Evolutionary conservation across 768 basidiomycete species (phyloP).

Genomic region (Termitomyces eurrhizus): DNA sequence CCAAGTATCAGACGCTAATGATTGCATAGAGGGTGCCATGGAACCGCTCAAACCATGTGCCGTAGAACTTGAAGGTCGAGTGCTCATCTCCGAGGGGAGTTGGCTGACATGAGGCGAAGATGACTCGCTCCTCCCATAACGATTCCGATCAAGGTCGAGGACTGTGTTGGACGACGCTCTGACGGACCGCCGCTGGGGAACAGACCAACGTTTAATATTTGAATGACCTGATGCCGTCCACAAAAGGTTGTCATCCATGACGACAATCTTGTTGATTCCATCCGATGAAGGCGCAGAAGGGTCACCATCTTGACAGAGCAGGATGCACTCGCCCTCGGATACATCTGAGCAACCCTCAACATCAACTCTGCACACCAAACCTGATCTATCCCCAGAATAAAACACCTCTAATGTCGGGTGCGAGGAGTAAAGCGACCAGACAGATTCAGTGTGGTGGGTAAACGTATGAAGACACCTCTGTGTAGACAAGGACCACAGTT

Average conservation of each 20-base stretch:
- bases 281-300: slow-evolving; percentile 31
- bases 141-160: slow-evolving; percentile 13
- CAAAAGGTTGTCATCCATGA: slow-evolving; percentile 76
- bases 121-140: slow-evolving; percentile 15
- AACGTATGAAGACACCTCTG: slow-evolving; percentile 95
- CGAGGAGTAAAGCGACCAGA: slow-evolving; percentile 88
- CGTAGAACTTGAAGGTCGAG: slow-evolving; percentile 23
- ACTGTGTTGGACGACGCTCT: slow-evolving; percentile 24
- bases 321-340: slow-evolving; percentile 84
- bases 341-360: slow-evolving; percentile 78
- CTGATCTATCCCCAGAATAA: slow-evolving; percentile 92
- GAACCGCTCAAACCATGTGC: slow-evolving; percentile 26
- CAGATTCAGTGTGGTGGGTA: slow-evolving; percentile 89
- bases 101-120: slow-evolving; percentile 15
- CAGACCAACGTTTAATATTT: slow-evolving; percentile 77
- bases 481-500: slow-evolving; percentile 88
- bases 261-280: slow-evolving; percentile 78
- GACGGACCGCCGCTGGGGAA: slow-evolving; percentile 46
- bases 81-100: slow-evolving; percentile 20
- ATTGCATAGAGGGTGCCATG: slow-evolving; percentile 30
- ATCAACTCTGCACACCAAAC: slow-evolving; percentile 90
- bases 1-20: slow-evolving; percentile 30
- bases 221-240: slow-evolving; percentile 91
- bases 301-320: slow-evolving; percentile 71
- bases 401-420: slow-evolving; percentile 86